These are phyloP conservation scores for Aureobasidium sp. DNA, from an alignment of 2,329 filamentous ascomycete species.

Conservation along the genomic window DNA sequence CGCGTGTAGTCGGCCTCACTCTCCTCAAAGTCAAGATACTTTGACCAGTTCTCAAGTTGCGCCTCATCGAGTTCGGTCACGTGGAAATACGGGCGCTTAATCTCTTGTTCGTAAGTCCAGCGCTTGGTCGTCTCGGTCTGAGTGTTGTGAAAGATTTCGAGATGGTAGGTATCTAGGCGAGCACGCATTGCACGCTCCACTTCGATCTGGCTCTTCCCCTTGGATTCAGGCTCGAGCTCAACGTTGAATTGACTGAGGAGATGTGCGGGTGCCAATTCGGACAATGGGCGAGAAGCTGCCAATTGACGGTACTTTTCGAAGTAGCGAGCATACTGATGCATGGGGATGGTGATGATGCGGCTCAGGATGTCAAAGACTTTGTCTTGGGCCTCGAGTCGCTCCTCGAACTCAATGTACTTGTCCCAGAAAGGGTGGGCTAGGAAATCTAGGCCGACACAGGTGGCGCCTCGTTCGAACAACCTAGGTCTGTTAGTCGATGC, in stretches of 20 bases:
- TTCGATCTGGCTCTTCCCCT: conserved; percentile 68
- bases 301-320: conserved; percentile 83
- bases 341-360: conserved; percentile 80
- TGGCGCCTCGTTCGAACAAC: conserved; percentile 84
- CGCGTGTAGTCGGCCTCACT: conserved; percentile 68
- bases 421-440: conserved; percentile 96
- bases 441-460: conserved; percentile 84
- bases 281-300: conserved; percentile 63
- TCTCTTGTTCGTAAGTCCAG: conserved; percentile 90
- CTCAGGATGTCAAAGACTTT: conserved; percentile 78
- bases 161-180: conserved; percentile 73
- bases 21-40: conserved; percentile 96
- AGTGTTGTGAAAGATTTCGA: conserved; percentile 72
- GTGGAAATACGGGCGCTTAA: conserved; percentile 95
- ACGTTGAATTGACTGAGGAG: conserved; percentile 60
- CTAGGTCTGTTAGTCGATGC: conserved; percentile 40
- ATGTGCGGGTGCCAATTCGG: conserved; percentile 64
- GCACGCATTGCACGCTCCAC: conserved; percentile 74
- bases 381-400: conserved; percentile 75
- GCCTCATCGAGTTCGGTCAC: conserved; percentile 83
- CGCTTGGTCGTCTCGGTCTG: conserved; percentile 85
- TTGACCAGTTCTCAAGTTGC: conserved; percentile 85
- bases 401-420: conserved; percentile 96
- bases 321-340: conserved; percentile 93
- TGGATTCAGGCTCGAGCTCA: conserved; percentile 58